phyloP scores from a whole-genome alignment of 1,139 yeast genomes.

The Maudiozyma humilis region DNA sequence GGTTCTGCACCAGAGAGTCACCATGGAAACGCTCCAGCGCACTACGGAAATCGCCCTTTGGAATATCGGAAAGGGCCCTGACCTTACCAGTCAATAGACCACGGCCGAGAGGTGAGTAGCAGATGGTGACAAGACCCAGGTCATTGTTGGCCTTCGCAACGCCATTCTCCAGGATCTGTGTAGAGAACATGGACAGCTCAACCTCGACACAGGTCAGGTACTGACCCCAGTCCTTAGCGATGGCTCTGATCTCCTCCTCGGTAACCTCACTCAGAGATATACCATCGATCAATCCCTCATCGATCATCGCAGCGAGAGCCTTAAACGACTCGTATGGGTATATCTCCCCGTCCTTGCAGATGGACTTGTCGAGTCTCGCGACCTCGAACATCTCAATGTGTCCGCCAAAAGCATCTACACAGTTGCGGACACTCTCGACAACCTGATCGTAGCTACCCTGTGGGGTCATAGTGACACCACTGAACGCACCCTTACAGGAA shows the following conservation, averaged over 20 bases:
- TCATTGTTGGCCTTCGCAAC: conserved; percentile 48
- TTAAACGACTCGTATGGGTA: conserved; percentile 38
- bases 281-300: conserved; percentile 52
- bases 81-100: conserved; percentile 66
- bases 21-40: conserved; percentile 49
- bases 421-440: conserved; percentile 42
- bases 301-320: conserved; percentile 44
- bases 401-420: conserved; percentile 38
- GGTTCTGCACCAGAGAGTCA: conserved; percentile 49
- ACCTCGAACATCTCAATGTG: conserved; percentile 54
- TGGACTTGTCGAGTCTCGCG: conserved; percentile 56
- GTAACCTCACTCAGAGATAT: conserved; percentile 66
- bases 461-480: conserved; percentile 35
- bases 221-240: conserved; percentile 37
- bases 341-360: conserved; percentile 21
- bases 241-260: conserved; percentile 49
- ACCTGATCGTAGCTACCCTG: conserved; percentile 44
- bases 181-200: conserved; percentile 63
- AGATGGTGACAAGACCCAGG: conserved; percentile 53
- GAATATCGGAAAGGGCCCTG: conserved; percentile 38
- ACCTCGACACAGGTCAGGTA: conserved; percentile 65
- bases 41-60: conserved; percentile 49
- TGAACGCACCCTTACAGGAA: conserved; percentile 60
- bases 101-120: conserved; percentile 78
- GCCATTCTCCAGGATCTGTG: conserved; percentile 53